Conservation (phyloP, 2,329 filamentous ascomycete genomes). For the Phoma sp. region DNA sequence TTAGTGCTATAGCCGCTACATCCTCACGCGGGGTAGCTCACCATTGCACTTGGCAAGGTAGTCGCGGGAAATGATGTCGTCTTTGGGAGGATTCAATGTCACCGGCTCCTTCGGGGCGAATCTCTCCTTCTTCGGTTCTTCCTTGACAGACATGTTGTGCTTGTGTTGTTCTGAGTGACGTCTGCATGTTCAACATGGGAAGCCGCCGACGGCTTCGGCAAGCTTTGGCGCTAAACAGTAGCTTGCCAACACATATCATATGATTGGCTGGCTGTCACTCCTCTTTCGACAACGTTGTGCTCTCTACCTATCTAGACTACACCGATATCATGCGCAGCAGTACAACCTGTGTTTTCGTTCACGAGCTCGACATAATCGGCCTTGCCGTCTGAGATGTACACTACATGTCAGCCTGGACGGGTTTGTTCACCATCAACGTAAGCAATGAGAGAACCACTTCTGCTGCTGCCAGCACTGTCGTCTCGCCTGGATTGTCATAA, state of each 20-base stretch:
- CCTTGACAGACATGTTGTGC: slow-evolving; percentile 38
- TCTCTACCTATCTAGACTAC: too few relatives aligned
- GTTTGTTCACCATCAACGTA: slow-evolving; percentile 54
- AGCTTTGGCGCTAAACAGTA: slow-evolving; percentile 1
- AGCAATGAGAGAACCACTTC: slow-evolving; percentile 60
- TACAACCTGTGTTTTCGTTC: too few relatives aligned
- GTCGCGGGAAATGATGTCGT: slow-evolving; percentile 81
- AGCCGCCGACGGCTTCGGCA: slow-evolving; percentile 5
- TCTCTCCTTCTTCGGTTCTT: slow-evolving; percentile 53
- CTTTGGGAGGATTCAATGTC: slow-evolving; percentile 80
- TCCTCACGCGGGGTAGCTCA: slow-evolving; percentile 52
- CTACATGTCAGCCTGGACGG: slow-evolving; percentile 31
- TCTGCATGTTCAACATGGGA: slow-evolving; percentile 2
- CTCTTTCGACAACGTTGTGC: not conserved
- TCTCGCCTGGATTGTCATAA: slow-evolving; percentile 66
- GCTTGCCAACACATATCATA: not conserved
- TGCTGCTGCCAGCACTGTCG: slow-evolving; percentile 62
- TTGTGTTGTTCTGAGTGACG: slow-evolving; percentile 9
- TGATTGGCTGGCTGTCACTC: slow-evolving; percentile 1
- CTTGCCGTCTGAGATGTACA: not conserved
- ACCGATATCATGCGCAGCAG: too few relatives aligned
- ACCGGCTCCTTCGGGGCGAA: slow-evolving; percentile 83
- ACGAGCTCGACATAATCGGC: not conserved
- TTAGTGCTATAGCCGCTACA: slow-evolving; percentile 5
- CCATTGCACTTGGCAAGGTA: slow-evolving; percentile 83